Percentiles rank a stretch among this genome's conserved stretches.
These are phyloP conservation scores for Verticillium dahliae DNA, from an alignment of 2,329 filamentous ascomycete genomes.

Conservation along the genomic window DNA sequence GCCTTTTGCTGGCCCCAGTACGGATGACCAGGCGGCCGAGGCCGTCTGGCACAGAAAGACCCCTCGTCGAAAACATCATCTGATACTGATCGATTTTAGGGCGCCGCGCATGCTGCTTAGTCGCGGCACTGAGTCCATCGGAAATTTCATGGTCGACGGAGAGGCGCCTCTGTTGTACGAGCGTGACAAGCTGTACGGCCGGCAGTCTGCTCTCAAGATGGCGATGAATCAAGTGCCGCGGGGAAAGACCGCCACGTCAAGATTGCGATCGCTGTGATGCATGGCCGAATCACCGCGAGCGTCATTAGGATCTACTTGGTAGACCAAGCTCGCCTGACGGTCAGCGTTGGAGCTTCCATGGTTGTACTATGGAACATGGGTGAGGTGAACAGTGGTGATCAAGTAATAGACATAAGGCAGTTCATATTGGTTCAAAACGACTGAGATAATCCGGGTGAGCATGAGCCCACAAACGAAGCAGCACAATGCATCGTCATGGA, in stretches of 20 bases:
- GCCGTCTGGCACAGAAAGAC: slow-evolving; percentile 7
- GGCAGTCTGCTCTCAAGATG: slow-evolving; percentile 10
- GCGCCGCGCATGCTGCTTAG: slow-evolving; percentile 3
- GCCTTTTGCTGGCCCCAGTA: background rate
- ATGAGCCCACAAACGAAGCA: too few relatives aligned
- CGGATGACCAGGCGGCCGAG: background rate
- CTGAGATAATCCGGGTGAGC: too few relatives aligned
- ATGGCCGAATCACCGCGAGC: slow-evolving; percentile 16
- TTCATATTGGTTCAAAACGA: too few relatives aligned
- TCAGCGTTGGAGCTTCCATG: slow-evolving; percentile 24
- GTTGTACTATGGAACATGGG: too few relatives aligned
- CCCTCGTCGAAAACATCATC: slow-evolving; percentile 20
- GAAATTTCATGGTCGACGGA: slow-evolving; percentile 9
- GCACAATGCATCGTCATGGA: too few relatives aligned
- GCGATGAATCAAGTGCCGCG: slow-evolving; percentile 4
- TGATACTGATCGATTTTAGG: slow-evolving; percentile 14
- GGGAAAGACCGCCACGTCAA: slow-evolving; percentile 11
- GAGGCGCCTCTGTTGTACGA: slow-evolving; percentile 2
- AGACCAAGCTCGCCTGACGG: slow-evolving; percentile 28
- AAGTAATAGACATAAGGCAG: too few relatives aligned
- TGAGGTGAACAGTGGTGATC: too few relatives aligned
- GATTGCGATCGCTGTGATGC: slow-evolving; percentile 20
- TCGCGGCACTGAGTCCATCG: slow-evolving; percentile 5
- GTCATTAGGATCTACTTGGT: slow-evolving; percentile 22
- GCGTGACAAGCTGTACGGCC: slow-evolving; percentile 26